Conservation (phyloP, 2,329 filamentous ascomycete genomes). For the Microthyrium microscopicum region DNA sequence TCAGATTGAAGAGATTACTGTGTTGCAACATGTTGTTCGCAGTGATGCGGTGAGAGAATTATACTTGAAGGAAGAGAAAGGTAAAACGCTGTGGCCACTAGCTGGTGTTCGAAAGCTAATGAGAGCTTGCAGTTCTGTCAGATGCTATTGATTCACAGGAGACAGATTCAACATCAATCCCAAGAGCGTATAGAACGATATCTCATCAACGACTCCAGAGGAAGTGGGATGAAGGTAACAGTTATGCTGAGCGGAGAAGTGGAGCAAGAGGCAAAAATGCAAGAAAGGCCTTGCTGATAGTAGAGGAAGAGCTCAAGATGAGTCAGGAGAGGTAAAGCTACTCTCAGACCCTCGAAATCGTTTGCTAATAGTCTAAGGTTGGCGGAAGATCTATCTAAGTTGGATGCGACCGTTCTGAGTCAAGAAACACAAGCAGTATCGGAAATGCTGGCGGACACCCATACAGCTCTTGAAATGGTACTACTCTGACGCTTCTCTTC, state of each 20-base stretch:
- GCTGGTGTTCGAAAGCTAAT: neutral
- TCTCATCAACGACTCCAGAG: conserved; percentile 45
- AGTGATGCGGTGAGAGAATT: conserved; percentile 34
- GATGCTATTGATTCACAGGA: conserved; percentile 38
- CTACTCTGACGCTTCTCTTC: conserved; percentile 4
- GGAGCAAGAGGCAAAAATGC: conserved; percentile 60
- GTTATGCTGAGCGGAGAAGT: conserved; percentile 57
- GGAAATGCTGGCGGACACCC: conserved; percentile 52
- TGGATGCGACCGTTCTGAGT: conserved; percentile 40
- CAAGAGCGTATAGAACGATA: conserved; percentile 44
- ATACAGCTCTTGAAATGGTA: conserved; percentile 50
- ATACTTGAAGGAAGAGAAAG: conserved; percentile 44
- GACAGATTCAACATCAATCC: conserved; percentile 37
- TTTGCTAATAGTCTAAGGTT: conserved; percentile 16
- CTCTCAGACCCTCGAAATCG: neutral
- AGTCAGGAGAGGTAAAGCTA: conserved; percentile 33
- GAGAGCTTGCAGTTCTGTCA: conserved; percentile 33
- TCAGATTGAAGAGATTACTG: conserved; percentile 24
- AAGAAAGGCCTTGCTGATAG: conserved; percentile 53
- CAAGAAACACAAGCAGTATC: conserved; percentile 52
- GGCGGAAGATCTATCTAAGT: conserved; percentile 37
- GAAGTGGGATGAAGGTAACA: conserved; percentile 51
- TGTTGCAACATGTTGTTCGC: conserved; percentile 49
- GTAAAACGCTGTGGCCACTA: conserved; percentile 22
- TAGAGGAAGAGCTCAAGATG: conserved; percentile 49